Evolutionary conservation across 331 rosid species (phyloP).

Genomic region (Dryas integrifolia): DNA sequence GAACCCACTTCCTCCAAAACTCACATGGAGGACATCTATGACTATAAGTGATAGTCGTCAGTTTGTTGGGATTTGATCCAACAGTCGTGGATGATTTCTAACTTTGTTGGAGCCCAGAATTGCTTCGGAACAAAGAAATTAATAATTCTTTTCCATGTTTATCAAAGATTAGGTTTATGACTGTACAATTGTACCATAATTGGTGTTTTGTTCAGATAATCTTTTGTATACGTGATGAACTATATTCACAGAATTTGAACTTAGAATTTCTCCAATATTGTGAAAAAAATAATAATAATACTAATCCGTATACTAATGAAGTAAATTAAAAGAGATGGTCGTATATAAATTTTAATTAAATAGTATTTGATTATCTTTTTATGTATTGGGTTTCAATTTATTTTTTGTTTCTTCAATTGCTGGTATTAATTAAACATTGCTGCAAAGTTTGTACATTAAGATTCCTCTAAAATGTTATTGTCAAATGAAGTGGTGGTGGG

Average conservation of each 20-base stretch:
- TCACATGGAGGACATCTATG: conserved; percentile 2
- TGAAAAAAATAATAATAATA: no score
- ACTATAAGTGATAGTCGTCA: background rate
- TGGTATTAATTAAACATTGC: background rate
- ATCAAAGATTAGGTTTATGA: background rate
- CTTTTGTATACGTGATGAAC: no score
- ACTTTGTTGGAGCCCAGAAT: background rate
- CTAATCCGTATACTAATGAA: no score
- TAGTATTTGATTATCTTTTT: background rate
- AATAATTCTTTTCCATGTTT: background rate
- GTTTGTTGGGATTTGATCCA: background rate
- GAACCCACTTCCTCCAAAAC: background rate
- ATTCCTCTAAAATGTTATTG: background rate
- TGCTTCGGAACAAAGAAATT: background rate
- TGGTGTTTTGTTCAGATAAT: no score
- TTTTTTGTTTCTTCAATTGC: background rate
- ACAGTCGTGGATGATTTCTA: background rate
- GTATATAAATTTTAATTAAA: background rate
- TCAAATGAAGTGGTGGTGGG: conserved; percentile 20
- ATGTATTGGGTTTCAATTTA: background rate
- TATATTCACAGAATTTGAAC: no score
- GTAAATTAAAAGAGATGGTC: no score
- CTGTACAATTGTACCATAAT: no score
- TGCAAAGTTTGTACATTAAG: background rate
- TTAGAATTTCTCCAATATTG: no score